phyloP scores from a whole-genome alignment of 129 eudicot species.

The Smallanthus sonchifolius region DNA sequence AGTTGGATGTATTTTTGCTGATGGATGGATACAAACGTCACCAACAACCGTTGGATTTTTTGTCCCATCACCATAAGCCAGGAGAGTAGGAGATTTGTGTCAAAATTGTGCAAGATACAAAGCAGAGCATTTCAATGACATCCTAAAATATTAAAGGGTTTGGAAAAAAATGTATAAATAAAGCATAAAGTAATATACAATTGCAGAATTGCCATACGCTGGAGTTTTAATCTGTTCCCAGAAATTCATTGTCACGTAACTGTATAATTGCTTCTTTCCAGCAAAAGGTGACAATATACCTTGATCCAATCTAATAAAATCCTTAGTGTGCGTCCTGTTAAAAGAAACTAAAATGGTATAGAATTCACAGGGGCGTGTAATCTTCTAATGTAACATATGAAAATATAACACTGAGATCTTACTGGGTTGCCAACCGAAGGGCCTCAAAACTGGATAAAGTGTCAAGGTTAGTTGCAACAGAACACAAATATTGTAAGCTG shows the following conservation, averaged over 20 bases:
- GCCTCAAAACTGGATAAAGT: constrained; percentile 71
- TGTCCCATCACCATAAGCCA: constrained; percentile 79
- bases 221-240: too few species aligned
- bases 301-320: constrained; percentile 93
- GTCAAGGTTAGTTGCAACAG: constrained; percentile 55
- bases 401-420: constrained; percentile 12
- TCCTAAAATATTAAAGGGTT: constrained; percentile 54
- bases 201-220: too few species aligned
- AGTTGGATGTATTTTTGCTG: too few species aligned
- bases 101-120: too few species aligned
- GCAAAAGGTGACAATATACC: constrained; percentile 95
- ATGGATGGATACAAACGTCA: too few species aligned
- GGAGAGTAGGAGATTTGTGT: constrained; percentile 53
- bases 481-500: background rate
- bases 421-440: constrained; percentile 73
- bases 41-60: too few species aligned
- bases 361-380: constrained; percentile 3
- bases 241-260: constrained; percentile 76
- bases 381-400: background rate
- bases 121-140: constrained; percentile 84
- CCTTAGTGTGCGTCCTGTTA: constrained; percentile 62
- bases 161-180: too few species aligned
- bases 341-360: constrained; percentile 14
- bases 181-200: too few species aligned
- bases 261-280: constrained; percentile 87